A percentile compares a stretch with the other conserved stretches of the same genome.
Conservation (phyloP, 805 yeast species). For the Sungouiozyma intestinalis region DNA sequence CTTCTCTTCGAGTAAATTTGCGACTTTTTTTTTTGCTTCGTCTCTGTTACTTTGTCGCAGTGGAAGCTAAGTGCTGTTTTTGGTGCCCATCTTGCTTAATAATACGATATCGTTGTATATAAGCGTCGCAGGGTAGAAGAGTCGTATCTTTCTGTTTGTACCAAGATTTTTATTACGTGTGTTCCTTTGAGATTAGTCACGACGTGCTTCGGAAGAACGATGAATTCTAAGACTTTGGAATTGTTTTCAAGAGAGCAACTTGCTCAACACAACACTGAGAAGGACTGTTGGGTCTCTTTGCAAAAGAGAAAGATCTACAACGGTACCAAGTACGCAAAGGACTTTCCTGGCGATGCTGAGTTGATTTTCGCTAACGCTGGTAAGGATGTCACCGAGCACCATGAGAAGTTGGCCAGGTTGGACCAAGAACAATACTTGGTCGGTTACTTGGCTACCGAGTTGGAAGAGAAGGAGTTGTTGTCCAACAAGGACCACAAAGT, state of each 20-base stretch:
- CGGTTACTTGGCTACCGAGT: slow-evolving; percentile 73
- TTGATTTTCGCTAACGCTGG: slow-evolving; percentile 64
- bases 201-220: too few species aligned
- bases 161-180: too few species aligned
- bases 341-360: slow-evolving; percentile 66
- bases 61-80: neutral
- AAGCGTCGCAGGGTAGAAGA: too few species aligned
- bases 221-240: slow-evolving; percentile 38
- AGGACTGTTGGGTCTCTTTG: slow-evolving; percentile 73
- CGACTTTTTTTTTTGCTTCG: too few species aligned
- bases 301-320: slow-evolving; percentile 74
- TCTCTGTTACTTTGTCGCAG: too few species aligned
- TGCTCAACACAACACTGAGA: slow-evolving; percentile 37
- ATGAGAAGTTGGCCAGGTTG: slow-evolving; percentile 75
- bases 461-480: slow-evolving; percentile 64
- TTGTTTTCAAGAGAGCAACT: slow-evolving; percentile 47
- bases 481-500: slow-evolving; percentile 50
- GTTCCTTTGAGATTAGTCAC: too few species aligned
- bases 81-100: neutral
- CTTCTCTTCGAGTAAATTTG: too few species aligned
- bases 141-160: too few species aligned
- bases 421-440: slow-evolving; percentile 74
- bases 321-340: slow-evolving; percentile 45
- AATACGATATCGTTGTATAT: neutral
- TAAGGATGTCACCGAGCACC: slow-evolving; percentile 71